phyloP scores from a whole-genome alignment of 768 basidiomycete genomes.

The Suillus clintonianus region DNA sequence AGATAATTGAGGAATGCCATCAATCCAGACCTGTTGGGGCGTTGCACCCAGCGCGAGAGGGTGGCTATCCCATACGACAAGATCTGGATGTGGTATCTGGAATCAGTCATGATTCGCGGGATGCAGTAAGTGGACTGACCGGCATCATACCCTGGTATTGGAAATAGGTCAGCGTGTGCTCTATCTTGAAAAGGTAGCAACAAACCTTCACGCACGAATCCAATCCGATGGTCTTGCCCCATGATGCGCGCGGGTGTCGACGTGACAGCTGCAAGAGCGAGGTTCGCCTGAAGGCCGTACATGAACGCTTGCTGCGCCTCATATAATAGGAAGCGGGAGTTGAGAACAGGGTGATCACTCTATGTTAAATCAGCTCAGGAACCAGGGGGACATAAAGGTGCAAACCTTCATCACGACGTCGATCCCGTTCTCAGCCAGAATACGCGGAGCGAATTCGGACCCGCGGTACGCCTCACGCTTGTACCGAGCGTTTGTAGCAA shows the following conservation, averaged over 20 bases:
- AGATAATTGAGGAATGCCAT: slow-evolving; percentile 74
- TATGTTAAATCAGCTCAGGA: slow-evolving; percentile 25
- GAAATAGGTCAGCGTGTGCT: not conserved
- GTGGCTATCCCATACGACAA: slow-evolving; percentile 78
- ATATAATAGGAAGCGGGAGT: slow-evolving; percentile 56
- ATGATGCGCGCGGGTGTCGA: slow-evolving; percentile 69
- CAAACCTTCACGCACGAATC: slow-evolving; percentile 55
- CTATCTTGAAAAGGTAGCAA: not conserved
- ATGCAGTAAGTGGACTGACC: slow-evolving; percentile 35
- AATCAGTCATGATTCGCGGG: slow-evolving; percentile 6
- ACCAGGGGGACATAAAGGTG: slow-evolving; percentile 25
- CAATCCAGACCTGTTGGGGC: slow-evolving; percentile 81
- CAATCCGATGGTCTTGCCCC: slow-evolving; percentile 77
- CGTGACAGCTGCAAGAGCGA: slow-evolving; percentile 72
- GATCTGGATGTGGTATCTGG: slow-evolving; percentile 40
- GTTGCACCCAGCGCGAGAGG: slow-evolving; percentile 78
- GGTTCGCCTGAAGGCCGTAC: slow-evolving; percentile 65
- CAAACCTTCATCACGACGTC: slow-evolving; percentile 61
- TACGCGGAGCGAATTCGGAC: slow-evolving; percentile 63
- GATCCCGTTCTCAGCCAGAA: slow-evolving; percentile 58
- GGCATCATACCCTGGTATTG: slow-evolving; percentile 62
- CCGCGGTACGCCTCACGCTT: slow-evolving; percentile 68
- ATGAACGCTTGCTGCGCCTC: slow-evolving; percentile 70
- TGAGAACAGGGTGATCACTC: slow-evolving; percentile 55
- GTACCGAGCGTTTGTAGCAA: slow-evolving; percentile 72